A percentile compares a stretch with the other conserved stretches of the same genome.
These are phyloP conservation scores for Saccharomyces hybrid DNA, from an alignment of 1,139 yeast genomes.

Conservation along the genomic window DNA sequence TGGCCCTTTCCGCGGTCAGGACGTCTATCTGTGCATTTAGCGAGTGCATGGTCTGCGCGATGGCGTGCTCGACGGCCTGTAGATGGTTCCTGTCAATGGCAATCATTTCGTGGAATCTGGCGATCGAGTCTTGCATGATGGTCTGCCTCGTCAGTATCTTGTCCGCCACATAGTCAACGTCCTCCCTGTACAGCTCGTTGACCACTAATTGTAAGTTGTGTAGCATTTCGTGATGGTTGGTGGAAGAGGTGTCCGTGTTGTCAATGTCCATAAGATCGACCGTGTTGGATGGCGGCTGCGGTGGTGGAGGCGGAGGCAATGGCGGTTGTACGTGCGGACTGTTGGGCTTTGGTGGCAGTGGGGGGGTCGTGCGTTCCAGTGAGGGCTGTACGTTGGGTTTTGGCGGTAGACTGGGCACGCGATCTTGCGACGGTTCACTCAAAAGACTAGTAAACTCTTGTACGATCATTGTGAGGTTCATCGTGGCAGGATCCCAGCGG, in stretches of 20 bases:
- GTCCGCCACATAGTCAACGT: neutral
- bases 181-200: neutral
- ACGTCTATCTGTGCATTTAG: slow-evolving; percentile 5
- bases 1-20: slow-evolving; percentile 5
- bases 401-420: neutral
- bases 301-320: slow-evolving; percentile 4
- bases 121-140: neutral
- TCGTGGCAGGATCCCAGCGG: slow-evolving; percentile 42
- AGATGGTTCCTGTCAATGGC: neutral
- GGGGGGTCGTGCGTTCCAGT: too few relatives aligned
- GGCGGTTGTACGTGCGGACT: slow-evolving; percentile 13
- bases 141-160: neutral
- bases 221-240: slow-evolving; percentile 3
- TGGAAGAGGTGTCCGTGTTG: slow-evolving; percentile 4
- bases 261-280: neutral
- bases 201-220: neutral
- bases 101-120: neutral
- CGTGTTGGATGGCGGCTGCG: neutral
- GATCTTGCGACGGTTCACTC: neutral
- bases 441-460: slow-evolving; percentile 14
- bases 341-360: neutral
- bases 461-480: slow-evolving; percentile 37
- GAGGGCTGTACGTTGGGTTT: too few relatives aligned
- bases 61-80: neutral
- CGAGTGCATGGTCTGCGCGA: neutral